These are phyloP conservation scores for Benincasa hispida DNA, from an alignment of 306 rosid genomes.

Conservation along the genomic window DNA sequence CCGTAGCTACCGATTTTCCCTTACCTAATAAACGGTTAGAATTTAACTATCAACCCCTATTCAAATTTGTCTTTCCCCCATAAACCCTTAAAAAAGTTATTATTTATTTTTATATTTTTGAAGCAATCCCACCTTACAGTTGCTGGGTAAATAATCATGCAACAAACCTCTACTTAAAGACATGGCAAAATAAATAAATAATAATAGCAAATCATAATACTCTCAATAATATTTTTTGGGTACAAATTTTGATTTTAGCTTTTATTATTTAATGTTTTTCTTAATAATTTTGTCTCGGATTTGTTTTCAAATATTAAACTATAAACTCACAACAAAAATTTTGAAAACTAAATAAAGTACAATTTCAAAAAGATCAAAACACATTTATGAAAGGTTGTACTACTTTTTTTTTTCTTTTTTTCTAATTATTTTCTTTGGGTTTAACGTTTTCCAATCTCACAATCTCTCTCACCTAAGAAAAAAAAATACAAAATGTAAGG, in stretches of 20 bases:
- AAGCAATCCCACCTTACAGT: not conserved
- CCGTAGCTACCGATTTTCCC: constrained; percentile 4
- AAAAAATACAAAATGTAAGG: too few relatives aligned
- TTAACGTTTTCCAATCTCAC: too few relatives aligned
- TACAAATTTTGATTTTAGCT: not conserved
- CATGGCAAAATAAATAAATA: constrained; percentile 2
- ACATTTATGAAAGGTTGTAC: too few relatives aligned
- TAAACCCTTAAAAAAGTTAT: not conserved
- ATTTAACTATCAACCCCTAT: constrained; percentile 5
- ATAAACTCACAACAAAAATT: too few relatives aligned
- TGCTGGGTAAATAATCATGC: not conserved
- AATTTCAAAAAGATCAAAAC: too few relatives aligned
- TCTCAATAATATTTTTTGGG: not conserved
- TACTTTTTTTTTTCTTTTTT: too few relatives aligned
- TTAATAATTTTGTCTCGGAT: not conserved
- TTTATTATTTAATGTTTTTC: not conserved
- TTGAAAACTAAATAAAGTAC: too few relatives aligned
- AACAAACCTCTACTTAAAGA: constrained; percentile 1
- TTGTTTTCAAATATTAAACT: not conserved
- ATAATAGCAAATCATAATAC: not conserved
- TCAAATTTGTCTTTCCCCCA: not conserved
- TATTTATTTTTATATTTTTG: not conserved
- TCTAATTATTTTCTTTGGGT: too few relatives aligned
- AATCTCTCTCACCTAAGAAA: too few relatives aligned
- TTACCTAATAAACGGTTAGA: constrained; percentile 18